Evolutionary conservation across 352 stramenopile species (phyloP).

Genomic region (Sclerospora graminicola): DNA sequence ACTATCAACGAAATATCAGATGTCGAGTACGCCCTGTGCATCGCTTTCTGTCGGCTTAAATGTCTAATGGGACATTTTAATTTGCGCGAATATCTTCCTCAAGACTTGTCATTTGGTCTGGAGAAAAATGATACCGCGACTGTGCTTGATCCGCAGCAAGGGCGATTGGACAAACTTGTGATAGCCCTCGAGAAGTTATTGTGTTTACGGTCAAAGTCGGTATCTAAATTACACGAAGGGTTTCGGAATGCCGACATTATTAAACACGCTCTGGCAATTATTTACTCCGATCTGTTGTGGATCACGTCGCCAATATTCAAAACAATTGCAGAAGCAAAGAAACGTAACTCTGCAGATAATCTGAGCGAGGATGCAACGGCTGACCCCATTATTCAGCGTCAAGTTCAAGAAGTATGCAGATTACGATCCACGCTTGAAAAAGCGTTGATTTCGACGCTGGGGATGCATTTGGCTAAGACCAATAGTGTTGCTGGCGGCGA

Average conservation of each 20-base stretch:
- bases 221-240: slow-evolving; percentile 34
- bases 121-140: background rate
- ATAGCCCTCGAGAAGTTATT: slow-evolving; percentile 32
- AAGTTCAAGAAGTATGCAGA: slow-evolving; percentile 35
- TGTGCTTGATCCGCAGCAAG: slow-evolving; percentile 1
- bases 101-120: slow-evolving; percentile 9
- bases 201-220: slow-evolving; percentile 32
- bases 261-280: slow-evolving; percentile 48
- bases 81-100: slow-evolving; percentile 50
- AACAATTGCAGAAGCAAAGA: slow-evolving; percentile 18
- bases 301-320: slow-evolving; percentile 55
- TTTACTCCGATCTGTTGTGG: slow-evolving; percentile 76
- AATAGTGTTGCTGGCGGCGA: slow-evolving; percentile 17
- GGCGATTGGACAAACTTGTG: slow-evolving; percentile 30
- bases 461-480: slow-evolving; percentile 60
- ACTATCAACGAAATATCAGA: slow-evolving; percentile 49
- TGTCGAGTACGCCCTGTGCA: slow-evolving; percentile 56
- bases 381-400: slow-evolving; percentile 6
- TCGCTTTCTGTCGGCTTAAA: slow-evolving; percentile 43
- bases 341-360: slow-evolving; percentile 6
- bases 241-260: slow-evolving; percentile 51
- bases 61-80: slow-evolving; percentile 56
- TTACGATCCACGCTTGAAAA: slow-evolving; percentile 43
- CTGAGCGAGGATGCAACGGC: slow-evolving; percentile 3
- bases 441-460: slow-evolving; percentile 46